A percentile compares a stretch with the other conserved stretches of the same genome.
Conservation (phyloP, 306 rosid genomes). For the Luffa aegyptiaca region DNA sequence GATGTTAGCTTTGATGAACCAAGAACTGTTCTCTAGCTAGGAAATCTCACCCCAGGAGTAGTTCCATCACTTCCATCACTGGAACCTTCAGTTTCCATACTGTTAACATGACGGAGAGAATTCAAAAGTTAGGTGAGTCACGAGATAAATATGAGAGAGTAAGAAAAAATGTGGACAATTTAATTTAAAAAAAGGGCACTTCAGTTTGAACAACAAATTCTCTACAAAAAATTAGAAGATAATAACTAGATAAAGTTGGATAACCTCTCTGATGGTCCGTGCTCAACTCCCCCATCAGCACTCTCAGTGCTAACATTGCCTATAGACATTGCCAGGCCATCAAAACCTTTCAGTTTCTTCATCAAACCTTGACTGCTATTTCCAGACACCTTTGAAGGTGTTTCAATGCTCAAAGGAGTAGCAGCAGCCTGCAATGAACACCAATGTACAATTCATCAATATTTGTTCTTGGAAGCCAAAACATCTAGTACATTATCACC, state of each 20-base stretch:
- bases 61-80: constrained; percentile 83
- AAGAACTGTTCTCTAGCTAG: background rate
- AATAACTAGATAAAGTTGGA: constrained; percentile 9
- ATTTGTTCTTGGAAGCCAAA: background rate
- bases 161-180: background rate
- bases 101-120: constrained; percentile 28
- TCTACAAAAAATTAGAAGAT: background rate
- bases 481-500: background rate
- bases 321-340: constrained; percentile 89
- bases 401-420: constrained; percentile 44
- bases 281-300: constrained; percentile 52
- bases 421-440: constrained; percentile 39
- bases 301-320: constrained; percentile 61
- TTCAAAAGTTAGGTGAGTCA: constrained; percentile 16
- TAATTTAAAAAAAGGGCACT: background rate
- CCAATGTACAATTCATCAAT: background rate
- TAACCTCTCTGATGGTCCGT: constrained; percentile 64
- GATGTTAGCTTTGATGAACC: constrained; percentile 6
- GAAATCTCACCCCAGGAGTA: constrained; percentile 52
- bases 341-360: constrained; percentile 78
- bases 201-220: background rate
- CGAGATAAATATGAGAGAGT: constrained; percentile 1
- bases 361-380: constrained; percentile 56
- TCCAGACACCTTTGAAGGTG: constrained; percentile 72
- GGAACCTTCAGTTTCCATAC: constrained; percentile 65